Evolutionary conservation across 1,284 basidiomycete genomes (phyloP).

Genomic region (Boletus albobrunnescens): DNA sequence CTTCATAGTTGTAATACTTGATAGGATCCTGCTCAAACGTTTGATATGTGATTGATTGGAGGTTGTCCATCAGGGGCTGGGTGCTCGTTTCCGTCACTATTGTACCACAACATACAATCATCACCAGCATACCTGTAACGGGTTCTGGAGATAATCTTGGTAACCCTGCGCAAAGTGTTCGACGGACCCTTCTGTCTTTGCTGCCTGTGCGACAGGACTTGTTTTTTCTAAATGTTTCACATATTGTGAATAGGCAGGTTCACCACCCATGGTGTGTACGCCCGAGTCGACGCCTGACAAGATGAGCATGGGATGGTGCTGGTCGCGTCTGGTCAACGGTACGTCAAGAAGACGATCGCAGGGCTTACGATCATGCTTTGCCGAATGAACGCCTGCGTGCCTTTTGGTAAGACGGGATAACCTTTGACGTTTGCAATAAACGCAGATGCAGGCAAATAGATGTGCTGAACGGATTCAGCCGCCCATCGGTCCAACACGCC

Average conservation of each 20-base stretch:
- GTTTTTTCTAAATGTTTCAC: slow-evolving; percentile 79
- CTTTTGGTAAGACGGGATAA: slow-evolving; percentile 94
- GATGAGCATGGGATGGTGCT: slow-evolving; percentile 83
- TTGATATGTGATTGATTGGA: slow-evolving; percentile 93
- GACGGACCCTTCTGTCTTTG: slow-evolving; percentile 62
- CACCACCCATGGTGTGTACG: slow-evolving; percentile 76
- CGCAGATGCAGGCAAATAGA: slow-evolving; percentile 84
- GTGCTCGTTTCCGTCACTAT: slow-evolving; percentile 6
- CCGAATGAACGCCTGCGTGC: slow-evolving; percentile 83
- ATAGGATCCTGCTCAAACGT: slow-evolving; percentile 97
- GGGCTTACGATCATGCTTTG: slow-evolving; percentile 79
- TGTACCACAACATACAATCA: not conserved
- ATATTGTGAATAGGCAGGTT: slow-evolving; percentile 89
- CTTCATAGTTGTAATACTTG: slow-evolving; percentile 95
- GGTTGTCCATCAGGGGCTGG: slow-evolving; percentile 94
- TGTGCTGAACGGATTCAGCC: slow-evolving; percentile 84
- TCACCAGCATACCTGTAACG: slow-evolving; percentile 64
- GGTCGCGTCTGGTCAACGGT: slow-evolving; percentile 12
- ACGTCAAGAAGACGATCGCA: slow-evolving; percentile 14
- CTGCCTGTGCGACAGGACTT: slow-evolving; percentile 57
- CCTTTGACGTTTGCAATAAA: slow-evolving; percentile 97
- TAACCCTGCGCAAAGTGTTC: slow-evolving; percentile 91
- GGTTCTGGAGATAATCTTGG: slow-evolving; percentile 93
- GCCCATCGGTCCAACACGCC: slow-evolving; percentile 81
- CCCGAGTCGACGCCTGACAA: slow-evolving; percentile 64